These are phyloP conservation scores for Colletotrichum sp. DNA, from an alignment of 2,329 filamentous ascomycete genomes.

Conservation along the genomic window DNA sequence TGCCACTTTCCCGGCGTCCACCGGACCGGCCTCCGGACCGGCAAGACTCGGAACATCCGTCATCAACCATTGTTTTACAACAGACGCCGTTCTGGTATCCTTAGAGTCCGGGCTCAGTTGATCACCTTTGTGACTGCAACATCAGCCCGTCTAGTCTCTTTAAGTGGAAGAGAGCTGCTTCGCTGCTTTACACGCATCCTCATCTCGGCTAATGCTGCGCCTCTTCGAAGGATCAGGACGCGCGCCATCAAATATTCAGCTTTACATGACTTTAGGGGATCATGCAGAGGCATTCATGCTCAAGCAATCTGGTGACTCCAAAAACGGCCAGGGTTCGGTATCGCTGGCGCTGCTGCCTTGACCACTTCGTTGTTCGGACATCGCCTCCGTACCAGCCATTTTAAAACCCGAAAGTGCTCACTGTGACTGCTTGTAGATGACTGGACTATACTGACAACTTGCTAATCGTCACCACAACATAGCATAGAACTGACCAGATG, in stretches of 20 bases:
- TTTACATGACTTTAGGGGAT: not conserved
- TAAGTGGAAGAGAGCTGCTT: not conserved
- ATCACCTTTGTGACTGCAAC: not conserved
- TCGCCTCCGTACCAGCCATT: not conserved
- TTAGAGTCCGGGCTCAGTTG: not conserved
- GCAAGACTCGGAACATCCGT: not conserved
- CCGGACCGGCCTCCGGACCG: not conserved
- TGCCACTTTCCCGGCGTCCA: not conserved
- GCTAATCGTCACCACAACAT: not conserved
- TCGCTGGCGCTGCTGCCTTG: not conserved
- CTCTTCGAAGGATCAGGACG: not conserved
- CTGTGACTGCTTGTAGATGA: not conserved
- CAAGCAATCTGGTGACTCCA: not conserved
- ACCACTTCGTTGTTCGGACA: not conserved
- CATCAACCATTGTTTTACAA: not conserved
- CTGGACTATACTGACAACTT: not conserved
- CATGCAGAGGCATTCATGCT: not conserved
- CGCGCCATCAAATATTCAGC: not conserved
- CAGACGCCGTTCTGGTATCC: not conserved
- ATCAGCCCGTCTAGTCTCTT: not conserved
- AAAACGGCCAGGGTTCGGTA: not conserved
- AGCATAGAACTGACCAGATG: not conserved
- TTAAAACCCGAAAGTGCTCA: not conserved
- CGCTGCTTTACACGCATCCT: not conserved
- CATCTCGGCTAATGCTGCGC: not conserved